A percentile compares a stretch with the other conserved stretches of the same genome.
These are phyloP conservation scores for Eimeria praecox DNA, from an alignment of 169 alveolate genomes.

Conservation along the genomic window DNA sequence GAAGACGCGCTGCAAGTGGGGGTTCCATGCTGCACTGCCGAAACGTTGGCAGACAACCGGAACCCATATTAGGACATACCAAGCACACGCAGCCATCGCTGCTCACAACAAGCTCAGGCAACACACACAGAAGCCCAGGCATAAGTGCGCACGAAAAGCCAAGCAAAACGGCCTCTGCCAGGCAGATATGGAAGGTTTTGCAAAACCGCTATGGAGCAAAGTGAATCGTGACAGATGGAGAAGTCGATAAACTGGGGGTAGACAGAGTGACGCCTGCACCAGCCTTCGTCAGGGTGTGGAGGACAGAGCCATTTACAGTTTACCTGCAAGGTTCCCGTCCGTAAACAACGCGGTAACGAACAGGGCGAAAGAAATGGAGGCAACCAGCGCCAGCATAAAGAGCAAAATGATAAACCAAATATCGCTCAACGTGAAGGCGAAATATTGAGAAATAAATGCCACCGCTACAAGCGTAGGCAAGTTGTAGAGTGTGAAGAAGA, in stretches of 20 bases:
- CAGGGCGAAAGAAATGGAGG: slow-evolving; percentile 61
- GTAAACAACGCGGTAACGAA: slow-evolving; percentile 50
- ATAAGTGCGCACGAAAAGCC: not conserved
- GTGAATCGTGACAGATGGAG: not conserved
- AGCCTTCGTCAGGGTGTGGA: not conserved
- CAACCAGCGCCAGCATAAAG: not conserved
- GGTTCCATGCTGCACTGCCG: slow-evolving; percentile 67
- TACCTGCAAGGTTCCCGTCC: slow-evolving; percentile 70
- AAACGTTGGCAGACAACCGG: slow-evolving; percentile 64
- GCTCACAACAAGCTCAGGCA: slow-evolving; percentile 31
- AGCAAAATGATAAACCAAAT: slow-evolving; percentile 28
- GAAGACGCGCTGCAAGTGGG: slow-evolving; percentile 34
- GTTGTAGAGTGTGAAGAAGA: slow-evolving; percentile 58
- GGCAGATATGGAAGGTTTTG: not conserved
- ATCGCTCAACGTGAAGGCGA: slow-evolving; percentile 45
- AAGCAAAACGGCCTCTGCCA: not conserved
- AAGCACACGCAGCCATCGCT: slow-evolving; percentile 72
- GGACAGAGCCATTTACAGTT: not conserved
- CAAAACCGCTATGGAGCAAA: not conserved
- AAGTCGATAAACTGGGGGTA: not conserved
- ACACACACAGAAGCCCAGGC: not conserved
- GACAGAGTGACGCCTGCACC: not conserved
- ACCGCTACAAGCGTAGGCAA: slow-evolving; percentile 41
- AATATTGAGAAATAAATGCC: not conserved
- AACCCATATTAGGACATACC: slow-evolving; percentile 48